These are phyloP conservation scores for Lachnellula arida DNA, from an alignment of 2,329 filamentous ascomycete species.

Conservation along the genomic window DNA sequence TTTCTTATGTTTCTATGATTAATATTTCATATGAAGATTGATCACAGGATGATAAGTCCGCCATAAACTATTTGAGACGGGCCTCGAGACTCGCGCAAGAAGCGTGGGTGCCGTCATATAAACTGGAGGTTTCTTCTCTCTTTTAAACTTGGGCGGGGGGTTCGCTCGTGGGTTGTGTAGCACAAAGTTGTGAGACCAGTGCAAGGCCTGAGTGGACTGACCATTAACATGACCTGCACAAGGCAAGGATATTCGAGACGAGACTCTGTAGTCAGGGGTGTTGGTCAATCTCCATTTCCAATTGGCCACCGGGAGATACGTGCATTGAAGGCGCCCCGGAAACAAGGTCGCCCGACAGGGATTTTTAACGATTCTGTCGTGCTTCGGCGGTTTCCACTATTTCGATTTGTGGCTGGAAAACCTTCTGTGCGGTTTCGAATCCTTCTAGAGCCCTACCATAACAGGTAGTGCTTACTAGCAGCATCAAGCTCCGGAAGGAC, in stretches of 20 bases:
- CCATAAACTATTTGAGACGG: not conserved
- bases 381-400: conserved; percentile 19
- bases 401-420: conserved; percentile 16
- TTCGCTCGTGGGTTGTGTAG: not conserved
- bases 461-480: conserved; percentile 4
- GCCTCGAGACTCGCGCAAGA: not conserved
- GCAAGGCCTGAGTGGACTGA: not conserved
- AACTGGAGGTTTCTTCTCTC: not conserved
- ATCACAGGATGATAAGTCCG: not conserved
- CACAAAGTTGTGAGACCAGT: not conserved
- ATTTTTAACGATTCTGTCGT: conserved; percentile 6
- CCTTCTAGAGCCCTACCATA: conserved; percentile 18
- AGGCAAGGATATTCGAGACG: conserved; percentile 9
- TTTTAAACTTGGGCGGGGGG: not conserved
- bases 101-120: not conserved
- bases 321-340: conserved; percentile 9
- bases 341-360: conserved; percentile 13
- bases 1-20: not conserved
- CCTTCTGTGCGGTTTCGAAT: conserved; percentile 23
- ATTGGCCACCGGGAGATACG: conserved; percentile 10
- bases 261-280: conserved; percentile 15
- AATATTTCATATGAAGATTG: not conserved
- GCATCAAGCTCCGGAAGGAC: not conserved
- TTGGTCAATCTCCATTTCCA: not conserved
- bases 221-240: conserved; percentile 7